These are phyloP conservation scores for Grigorovia humatica DNA, from an alignment of 805 yeast species.

Conservation along the genomic window DNA sequence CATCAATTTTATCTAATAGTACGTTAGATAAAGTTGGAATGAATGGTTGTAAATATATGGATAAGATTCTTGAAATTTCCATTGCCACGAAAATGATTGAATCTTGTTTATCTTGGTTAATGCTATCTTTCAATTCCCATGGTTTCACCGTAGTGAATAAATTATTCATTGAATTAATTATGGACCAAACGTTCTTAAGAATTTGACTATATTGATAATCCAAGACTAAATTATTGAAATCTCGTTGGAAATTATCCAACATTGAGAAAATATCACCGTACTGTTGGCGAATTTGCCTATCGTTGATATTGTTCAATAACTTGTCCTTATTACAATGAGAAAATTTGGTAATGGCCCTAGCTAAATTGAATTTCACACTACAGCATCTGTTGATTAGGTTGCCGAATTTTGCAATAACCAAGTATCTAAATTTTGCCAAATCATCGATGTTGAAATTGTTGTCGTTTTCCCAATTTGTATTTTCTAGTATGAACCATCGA, in stretches of 20 bases:
- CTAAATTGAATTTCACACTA: constrained; percentile 54
- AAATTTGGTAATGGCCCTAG: constrained; percentile 31
- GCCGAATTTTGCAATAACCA: constrained; percentile 72
- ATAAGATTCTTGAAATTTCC: constrained; percentile 57
- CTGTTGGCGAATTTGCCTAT: constrained; percentile 1
- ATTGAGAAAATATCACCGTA: constrained; percentile 21
- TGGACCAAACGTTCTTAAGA: constrained; percentile 47
- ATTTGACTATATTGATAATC: constrained; percentile 47
- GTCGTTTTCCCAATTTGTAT: constrained; percentile 66
- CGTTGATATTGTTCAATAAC: neutral
- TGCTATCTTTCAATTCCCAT: constrained; percentile 45
- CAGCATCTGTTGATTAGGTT: constrained; percentile 69
- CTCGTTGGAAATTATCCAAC: constrained; percentile 29
- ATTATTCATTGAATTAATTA: constrained; percentile 49
- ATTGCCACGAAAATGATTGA: constrained; percentile 52
- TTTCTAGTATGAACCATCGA: constrained; percentile 65
- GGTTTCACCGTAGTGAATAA: constrained; percentile 65
- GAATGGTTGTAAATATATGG: constrained; percentile 62
- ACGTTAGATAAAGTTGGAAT: constrained; percentile 53
- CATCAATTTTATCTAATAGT: constrained; percentile 56
- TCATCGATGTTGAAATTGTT: constrained; percentile 62
- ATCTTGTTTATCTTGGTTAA: constrained; percentile 33
- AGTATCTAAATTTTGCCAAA: constrained; percentile 44
- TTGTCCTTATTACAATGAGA: neutral
- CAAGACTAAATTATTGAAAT: constrained; percentile 36